Conservation (phyloP, 345 rosid genomes). For the Populus deltoides region DNA sequence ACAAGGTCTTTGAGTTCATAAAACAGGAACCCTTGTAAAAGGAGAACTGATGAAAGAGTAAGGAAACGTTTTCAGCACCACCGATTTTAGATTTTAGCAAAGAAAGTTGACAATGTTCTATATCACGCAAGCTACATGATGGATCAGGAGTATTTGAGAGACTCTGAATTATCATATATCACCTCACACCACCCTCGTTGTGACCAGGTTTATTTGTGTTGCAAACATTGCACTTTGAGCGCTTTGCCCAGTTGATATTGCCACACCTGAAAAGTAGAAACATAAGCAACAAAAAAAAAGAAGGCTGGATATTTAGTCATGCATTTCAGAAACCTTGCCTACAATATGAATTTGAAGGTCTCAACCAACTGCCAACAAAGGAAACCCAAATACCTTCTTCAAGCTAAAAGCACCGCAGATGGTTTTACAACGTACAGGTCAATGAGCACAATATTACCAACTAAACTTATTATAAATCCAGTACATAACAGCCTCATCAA, state of each 20-base stretch:
- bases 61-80: background rate
- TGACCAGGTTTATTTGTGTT: constrained; percentile 97
- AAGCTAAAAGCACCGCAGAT: background rate
- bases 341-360: background rate
- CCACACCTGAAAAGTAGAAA: constrained; percentile 64
- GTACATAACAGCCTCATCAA: background rate
- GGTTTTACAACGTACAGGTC: background rate
- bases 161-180: background rate
- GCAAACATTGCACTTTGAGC: constrained; percentile 87
- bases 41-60: background rate
- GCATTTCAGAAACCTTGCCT: background rate
- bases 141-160: background rate
- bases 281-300: background rate
- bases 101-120: background rate
- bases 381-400: background rate
- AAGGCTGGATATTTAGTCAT: background rate
- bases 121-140: background rate
- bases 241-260: constrained; percentile 98
- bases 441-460: background rate
- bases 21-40: background rate
- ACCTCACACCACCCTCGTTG: constrained; percentile 97
- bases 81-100: background rate
- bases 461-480: background rate
- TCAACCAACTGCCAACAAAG: background rate
- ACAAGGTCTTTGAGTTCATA: background rate